Percentiles rank a stretch among this genome's conserved stretches.
Evolutionary conservation across 805 yeast genomes (phyloP).

Genomic region (Lipomyces orientalis): DNA sequence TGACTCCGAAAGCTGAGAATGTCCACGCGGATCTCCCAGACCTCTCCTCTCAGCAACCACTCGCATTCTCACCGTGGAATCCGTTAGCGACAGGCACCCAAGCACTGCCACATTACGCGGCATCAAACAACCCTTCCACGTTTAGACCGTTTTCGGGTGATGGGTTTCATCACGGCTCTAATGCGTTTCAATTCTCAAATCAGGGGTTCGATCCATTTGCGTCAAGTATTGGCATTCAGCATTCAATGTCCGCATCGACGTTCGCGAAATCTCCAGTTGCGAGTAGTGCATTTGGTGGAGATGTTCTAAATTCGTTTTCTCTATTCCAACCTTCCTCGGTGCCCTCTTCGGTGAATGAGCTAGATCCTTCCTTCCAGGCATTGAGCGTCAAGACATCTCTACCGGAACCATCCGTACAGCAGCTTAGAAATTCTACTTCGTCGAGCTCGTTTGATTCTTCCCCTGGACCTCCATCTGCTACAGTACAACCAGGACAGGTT

Average conservation of each 20-base stretch:
- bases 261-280: background rate
- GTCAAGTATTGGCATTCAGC: background rate
- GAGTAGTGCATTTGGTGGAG: background rate
- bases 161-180: background rate
- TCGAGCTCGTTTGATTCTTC: background rate
- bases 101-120: background rate
- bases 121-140: background rate
- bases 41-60: background rate
- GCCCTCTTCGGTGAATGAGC: background rate
- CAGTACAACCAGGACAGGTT: background rate
- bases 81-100: background rate
- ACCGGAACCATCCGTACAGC: background rate
- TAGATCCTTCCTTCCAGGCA: background rate
- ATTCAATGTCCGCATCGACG: background rate
- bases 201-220: conserved; percentile 1
- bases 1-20: conserved; percentile 1
- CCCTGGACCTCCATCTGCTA: background rate
- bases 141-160: background rate
- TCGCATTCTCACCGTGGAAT: conserved; percentile 1
- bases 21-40: background rate
- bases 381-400: background rate
- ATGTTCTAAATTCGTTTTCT: background rate
- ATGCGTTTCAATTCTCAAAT: background rate
- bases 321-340: background rate
- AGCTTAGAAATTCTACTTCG: background rate